Conservation (phyloP, 768 basidiomycete genomes). For the Lentinula lateritia region DNA sequence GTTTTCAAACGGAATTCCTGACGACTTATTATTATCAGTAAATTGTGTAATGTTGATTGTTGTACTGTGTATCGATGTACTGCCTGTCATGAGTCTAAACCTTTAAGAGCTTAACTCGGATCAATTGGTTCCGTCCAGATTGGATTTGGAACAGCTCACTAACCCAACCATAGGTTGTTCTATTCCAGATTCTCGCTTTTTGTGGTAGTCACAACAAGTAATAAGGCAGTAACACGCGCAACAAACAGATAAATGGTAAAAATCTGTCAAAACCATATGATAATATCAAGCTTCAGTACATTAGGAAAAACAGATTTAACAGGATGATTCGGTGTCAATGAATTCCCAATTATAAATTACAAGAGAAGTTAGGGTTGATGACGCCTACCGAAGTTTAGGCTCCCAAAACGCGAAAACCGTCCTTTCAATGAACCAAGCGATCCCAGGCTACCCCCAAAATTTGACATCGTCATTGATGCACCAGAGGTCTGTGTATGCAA, state of each 20-base stretch:
- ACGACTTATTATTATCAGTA: background rate
- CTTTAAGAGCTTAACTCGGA: background rate
- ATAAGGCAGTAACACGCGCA: background rate
- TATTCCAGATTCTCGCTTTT: no score
- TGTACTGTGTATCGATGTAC: background rate
- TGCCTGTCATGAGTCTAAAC: background rate
- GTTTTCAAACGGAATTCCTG: background rate
- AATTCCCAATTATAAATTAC: background rate
- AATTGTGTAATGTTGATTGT: background rate
- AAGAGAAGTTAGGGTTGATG: background rate
- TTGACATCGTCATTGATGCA: slow-evolving; percentile 58
- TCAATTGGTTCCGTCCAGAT: background rate
- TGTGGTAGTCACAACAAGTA: background rate
- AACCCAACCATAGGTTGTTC: no score
- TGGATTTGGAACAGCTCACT: no score
- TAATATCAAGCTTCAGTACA: background rate
- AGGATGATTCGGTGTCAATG: background rate
- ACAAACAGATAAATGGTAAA: background rate
- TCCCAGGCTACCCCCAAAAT: slow-evolving; percentile 53
- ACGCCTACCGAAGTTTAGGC: slow-evolving; percentile 61
- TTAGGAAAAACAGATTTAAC: background rate
- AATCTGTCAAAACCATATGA: background rate
- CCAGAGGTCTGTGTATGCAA: slow-evolving; percentile 41
- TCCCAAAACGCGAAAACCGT: slow-evolving; percentile 73
- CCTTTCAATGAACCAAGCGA: slow-evolving; percentile 60